Percentiles rank a stretch among this genome's conserved stretches.
These are phyloP conservation scores for Xylaria polymorpha DNA, from an alignment of 2,329 filamentous ascomycete genomes.

Conservation along the genomic window DNA sequence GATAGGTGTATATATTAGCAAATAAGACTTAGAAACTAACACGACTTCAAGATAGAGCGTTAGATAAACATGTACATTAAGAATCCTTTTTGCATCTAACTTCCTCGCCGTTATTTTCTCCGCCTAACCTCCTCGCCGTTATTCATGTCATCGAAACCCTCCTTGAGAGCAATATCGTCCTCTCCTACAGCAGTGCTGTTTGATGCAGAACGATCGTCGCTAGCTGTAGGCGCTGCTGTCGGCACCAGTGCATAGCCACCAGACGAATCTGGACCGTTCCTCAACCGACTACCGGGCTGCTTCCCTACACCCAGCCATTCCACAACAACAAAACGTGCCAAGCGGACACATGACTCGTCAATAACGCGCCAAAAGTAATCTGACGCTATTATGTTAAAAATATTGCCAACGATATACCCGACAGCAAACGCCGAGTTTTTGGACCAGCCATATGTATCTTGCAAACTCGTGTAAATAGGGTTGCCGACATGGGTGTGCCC, in stretches of 20 bases:
- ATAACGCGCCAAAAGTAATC: constrained; percentile 38
- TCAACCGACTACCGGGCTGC: constrained; percentile 20
- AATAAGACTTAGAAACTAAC: constrained; percentile 17
- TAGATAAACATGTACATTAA: constrained; percentile 19
- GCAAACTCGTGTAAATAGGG: constrained; percentile 27
- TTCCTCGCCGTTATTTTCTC: constrained; percentile 18
- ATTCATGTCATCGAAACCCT: constrained; percentile 20
- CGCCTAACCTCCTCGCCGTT: constrained; percentile 14
- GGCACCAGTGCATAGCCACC: constrained; percentile 29
- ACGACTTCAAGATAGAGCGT: constrained; percentile 7
- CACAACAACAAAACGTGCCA: constrained; percentile 33
- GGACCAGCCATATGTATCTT: constrained; percentile 33
- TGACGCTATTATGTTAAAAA: constrained; percentile 33
- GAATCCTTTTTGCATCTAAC: constrained; percentile 15
- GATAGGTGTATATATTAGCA: constrained; percentile 12
- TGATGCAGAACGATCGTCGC: constrained; percentile 23
- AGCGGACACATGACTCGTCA: constrained; percentile 33
- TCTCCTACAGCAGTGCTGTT: constrained; percentile 24
- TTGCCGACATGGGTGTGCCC: constrained; percentile 32
- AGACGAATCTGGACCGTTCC: constrained; percentile 25
- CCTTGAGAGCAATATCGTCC: constrained; percentile 32
- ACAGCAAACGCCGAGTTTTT: constrained; percentile 34
- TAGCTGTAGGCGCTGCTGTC: constrained; percentile 20
- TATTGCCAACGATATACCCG: constrained; percentile 34
- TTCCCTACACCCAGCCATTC: constrained; percentile 35